Evolutionary conservation across 257 asterid genomes (phyloP), one percentile per base, ranked within the genome.

Genomic region (Solanum piurae): DNA sequence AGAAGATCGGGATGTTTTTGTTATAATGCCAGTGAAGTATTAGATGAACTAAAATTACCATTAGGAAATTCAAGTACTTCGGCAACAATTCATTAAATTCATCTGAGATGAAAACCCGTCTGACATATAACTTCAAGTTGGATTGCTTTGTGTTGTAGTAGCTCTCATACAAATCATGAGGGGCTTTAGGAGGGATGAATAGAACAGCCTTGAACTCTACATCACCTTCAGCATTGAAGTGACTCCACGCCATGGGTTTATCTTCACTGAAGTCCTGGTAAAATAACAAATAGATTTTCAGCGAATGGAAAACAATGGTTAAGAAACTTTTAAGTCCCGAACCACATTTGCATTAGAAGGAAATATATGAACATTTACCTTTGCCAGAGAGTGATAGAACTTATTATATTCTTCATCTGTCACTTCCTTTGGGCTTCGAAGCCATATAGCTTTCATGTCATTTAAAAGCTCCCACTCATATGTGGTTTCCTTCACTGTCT

Each of bases 141-240:
- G 99, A 95, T 86, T 94, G 93, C 88, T 95, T 94, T 20, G 98
- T 46, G 82, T 95, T 96, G 87, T 96, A 96, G 90, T 96, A 96
- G 90, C 97, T 94, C 94, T 96, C 99, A 23, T 96, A 96, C 93
- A 95, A 90, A 92, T 96, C 99, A 4, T 91, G 93, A 83, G 99
- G 99, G 55, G 99, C 99, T 94, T 96, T 96, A 69, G 98, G 99
- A 31, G 98, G 99, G 86, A 95, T 95, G 85, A 92, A 96, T 80
- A 96, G 92, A 80, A 95, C 92, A 80, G 98, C 98, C 93, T 93
- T 96, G 95, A 96, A 96, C 84, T 96, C 99, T 52, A 96, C 98
- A 91, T 96, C 99, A 88, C 99, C 99, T 94, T 96, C 98, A 27
- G 99, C 99, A 20, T 88, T 93, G 87, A 96, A 96, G 92, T 96